Conservation (phyloP, 148 eudicot genomes). For the Vaccinium myrtillus region DNA sequence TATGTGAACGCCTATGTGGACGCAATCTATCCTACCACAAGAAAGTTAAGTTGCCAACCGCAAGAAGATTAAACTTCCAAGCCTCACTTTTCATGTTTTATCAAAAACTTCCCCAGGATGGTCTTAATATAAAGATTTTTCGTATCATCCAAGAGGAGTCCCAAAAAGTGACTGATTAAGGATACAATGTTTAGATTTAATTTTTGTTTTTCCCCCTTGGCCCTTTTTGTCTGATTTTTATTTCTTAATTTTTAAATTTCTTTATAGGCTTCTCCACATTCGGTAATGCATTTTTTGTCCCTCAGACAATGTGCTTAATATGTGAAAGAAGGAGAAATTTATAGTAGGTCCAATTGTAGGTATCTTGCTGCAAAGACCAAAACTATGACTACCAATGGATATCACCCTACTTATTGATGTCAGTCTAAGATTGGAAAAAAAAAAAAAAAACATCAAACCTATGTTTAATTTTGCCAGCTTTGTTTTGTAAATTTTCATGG, state of each 20-base stretch:
- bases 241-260: background rate
- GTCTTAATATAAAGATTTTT: background rate
- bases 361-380: background rate
- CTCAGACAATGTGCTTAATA: background rate
- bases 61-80: background rate
- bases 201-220: background rate
- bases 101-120: background rate
- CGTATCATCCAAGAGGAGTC: background rate
- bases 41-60: background rate
- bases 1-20: background rate
- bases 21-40: background rate
- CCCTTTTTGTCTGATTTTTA: background rate
- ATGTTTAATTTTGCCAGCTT: background rate
- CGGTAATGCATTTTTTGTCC: background rate
- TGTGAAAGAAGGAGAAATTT: background rate
- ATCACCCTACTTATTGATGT: background rate
- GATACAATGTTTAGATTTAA: background rate
- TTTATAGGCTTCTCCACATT: background rate
- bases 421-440: background rate
- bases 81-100: too few species aligned
- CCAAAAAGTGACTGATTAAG: background rate
- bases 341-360: background rate
- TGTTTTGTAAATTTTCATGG: background rate
- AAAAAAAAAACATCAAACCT: background rate
- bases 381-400: background rate